Percentiles rank a stretch among this genome's conserved stretches.
Evolutionary conservation across 148 eudicot species (phyloP).

Genomic region (Cornus florida): DNA sequence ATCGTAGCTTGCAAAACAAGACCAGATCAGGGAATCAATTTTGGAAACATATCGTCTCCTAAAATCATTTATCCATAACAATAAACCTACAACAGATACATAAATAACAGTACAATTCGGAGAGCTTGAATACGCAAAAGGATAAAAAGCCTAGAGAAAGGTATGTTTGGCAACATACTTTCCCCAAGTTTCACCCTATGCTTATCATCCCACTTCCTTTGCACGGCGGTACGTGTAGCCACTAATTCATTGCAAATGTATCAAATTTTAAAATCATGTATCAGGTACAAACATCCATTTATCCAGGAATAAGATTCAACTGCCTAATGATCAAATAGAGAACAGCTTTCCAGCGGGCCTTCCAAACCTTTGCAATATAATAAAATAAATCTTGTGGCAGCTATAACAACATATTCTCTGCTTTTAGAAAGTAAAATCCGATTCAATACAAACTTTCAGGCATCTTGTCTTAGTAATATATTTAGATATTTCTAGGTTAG

Average conservation of each 20-base stretch:
- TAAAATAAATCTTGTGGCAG: too few relatives aligned
- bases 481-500: too few relatives aligned
- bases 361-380: too few relatives aligned
- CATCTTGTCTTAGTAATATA: too few relatives aligned
- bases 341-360: too few relatives aligned
- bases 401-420: too few relatives aligned
- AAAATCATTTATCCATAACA: background rate
- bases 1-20: background rate
- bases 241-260: background rate
- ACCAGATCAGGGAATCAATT: background rate
- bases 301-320: too few relatives aligned
- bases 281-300: too few relatives aligned
- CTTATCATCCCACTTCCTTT: background rate
- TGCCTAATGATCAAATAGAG: too few relatives aligned
- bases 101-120: background rate
- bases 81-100: background rate
- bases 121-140: background rate
- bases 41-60: background rate
- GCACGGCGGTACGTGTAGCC: background rate
- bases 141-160: background rate
- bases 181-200: background rate
- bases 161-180: background rate
- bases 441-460: too few relatives aligned
- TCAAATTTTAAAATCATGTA: background rate
- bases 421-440: too few relatives aligned